Conservation (phyloP, 495 filamentous ascomycete species). For the Xylaria castorea region DNA sequence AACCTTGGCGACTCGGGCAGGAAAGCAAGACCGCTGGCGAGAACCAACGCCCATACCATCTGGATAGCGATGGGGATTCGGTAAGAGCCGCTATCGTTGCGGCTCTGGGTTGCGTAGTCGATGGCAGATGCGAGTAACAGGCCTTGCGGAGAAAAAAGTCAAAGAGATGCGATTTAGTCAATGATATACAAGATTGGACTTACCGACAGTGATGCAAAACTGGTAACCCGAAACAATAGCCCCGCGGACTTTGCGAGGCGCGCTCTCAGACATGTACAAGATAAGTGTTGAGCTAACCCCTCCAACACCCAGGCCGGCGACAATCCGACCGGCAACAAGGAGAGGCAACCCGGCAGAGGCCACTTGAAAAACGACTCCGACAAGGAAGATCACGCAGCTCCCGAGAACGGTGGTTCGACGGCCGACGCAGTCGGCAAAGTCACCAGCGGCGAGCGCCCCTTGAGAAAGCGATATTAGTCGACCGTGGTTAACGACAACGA, state of each 20-base stretch:
- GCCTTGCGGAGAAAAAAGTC: slow-evolving; percentile 20
- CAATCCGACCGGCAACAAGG: slow-evolving; percentile 72
- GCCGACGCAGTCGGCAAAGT: slow-evolving; percentile 71
- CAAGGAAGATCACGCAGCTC: slow-evolving; percentile 68
- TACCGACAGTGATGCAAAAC: slow-evolving; percentile 77
- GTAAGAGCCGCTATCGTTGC: slow-evolving; percentile 68
- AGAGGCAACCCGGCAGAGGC: slow-evolving; percentile 49
- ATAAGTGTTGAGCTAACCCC: slow-evolving; percentile 78
- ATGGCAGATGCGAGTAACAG: slow-evolving; percentile 76
- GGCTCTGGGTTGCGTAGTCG: slow-evolving; percentile 70
- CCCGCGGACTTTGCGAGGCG: slow-evolving; percentile 73
- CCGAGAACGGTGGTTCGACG: slow-evolving; percentile 71
- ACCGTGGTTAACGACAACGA: neutral
- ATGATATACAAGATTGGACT: neutral
- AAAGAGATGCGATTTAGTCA: neutral
- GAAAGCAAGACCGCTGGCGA: slow-evolving; percentile 63
- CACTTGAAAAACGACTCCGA: slow-evolving; percentile 69
- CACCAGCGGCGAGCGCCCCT: slow-evolving; percentile 71
- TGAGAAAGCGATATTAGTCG: slow-evolving; percentile 1
- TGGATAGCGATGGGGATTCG: slow-evolving; percentile 76
- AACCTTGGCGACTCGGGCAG: slow-evolving; percentile 83
- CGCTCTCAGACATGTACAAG: slow-evolving; percentile 76
- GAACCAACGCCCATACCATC: slow-evolving; percentile 72
- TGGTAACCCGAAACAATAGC: slow-evolving; percentile 78
- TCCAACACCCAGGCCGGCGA: slow-evolving; percentile 76